phyloP scores from a whole-genome alignment of 176 grass and related monocot species.

The Lolium perenne region DNA sequence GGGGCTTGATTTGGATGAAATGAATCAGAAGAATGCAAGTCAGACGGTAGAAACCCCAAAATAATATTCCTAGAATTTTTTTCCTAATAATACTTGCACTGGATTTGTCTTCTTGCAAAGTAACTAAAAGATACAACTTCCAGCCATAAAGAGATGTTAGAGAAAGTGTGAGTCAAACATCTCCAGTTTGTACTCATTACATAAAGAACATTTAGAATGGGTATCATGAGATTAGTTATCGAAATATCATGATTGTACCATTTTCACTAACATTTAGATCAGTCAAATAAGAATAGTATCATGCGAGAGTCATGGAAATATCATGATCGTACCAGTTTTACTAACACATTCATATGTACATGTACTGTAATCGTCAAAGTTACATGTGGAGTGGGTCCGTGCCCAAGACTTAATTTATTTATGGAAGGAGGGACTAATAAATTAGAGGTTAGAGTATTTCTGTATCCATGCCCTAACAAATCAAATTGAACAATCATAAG shows the following conservation, averaged over 20 bases:
- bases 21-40: slow-evolving; percentile 14
- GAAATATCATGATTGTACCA: slow-evolving; percentile 13
- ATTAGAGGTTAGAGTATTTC: slow-evolving; percentile 25
- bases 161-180: not conserved
- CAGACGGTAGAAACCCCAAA: not conserved
- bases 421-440: not conserved
- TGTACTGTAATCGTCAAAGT: not conserved
- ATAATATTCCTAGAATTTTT: not conserved
- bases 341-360: not conserved
- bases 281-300: not conserved
- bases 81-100: not conserved
- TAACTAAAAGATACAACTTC: slow-evolving; percentile 13
- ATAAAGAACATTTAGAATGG: slow-evolving; percentile 9
- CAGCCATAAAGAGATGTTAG: not conserved
- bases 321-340: slow-evolving; percentile 2
- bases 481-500: slow-evolving; percentile 40
- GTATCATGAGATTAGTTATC: not conserved
- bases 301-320: not conserved
- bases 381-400: not conserved
- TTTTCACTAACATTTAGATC: slow-evolving; percentile 1
- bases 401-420: not conserved
- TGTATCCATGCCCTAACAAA: slow-evolving; percentile 15
- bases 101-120: not conserved
- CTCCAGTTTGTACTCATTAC: not conserved
- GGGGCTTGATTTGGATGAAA: not conserved